Base-by-base conservation (phyloP, 495 filamentous ascomycete species). In the Achaetomiella virescens region DNA sequence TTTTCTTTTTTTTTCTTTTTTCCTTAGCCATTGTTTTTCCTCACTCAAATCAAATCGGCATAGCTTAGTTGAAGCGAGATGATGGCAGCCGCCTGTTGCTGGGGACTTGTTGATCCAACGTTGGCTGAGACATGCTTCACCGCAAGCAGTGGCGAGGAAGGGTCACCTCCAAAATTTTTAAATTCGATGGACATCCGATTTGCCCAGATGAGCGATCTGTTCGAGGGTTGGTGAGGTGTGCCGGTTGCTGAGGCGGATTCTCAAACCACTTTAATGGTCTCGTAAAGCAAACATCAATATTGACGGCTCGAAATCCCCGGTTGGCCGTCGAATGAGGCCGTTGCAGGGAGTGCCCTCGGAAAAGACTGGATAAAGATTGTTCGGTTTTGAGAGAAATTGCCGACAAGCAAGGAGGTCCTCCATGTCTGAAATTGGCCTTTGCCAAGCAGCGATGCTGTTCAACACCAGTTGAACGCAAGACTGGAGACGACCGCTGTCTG, bases 221-320 rank as follows among this genome's bases (percentile, higher is more conserved):
- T 31, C 27, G 27, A 31, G 27, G 27, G 9, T 31, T 4, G 27
- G 27, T n/a, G n/a, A 36, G 14, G 18, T 31, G 22, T 47, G 52
- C 62, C 36, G 61, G 58, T 59, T 62, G 55, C 59, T 44, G 45
- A 54, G 53, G 57, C 48, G 43, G 29, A 42, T 55, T 37, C 54
- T 49, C 1, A 54, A 44, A 50, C 56, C 48, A 22, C 48, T 24
- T 29, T 50, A 50, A 37, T 11, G 44, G 57, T 48, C 10, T 41
- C 6, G 41, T 46, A 58, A 62, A 63, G 56, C 58, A 66, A 63
- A 64, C 61, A 66, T 61, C 35, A 62, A 62, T 60, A 60, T 18
- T 56, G 46, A 17, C 45, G 35, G 38, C 27, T 31, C 27, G 9
- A 9, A 5, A 9, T 31, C 9, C 9, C 9, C 9, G 27, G 27